Base-by-base conservation (phyloP, 805 yeast genomes). In the Candida boidinii region DNA sequence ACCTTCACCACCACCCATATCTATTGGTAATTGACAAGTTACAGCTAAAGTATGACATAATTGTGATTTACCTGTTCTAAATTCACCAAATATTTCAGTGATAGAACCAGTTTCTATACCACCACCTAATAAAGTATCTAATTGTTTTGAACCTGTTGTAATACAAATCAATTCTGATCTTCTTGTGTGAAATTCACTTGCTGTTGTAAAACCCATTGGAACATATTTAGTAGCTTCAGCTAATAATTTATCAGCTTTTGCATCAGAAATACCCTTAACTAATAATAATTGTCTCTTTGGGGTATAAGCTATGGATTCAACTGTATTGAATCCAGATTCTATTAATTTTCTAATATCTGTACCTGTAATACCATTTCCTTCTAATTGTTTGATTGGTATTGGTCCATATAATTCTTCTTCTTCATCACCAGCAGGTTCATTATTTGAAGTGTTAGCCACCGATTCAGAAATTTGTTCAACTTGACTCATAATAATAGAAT, bases 1-100 rank as follows among this genome's bases (percentile, higher is more conserved):
- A 22, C 98, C 98, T 62, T 92, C 98, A 32, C 96, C 98, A 39
- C 98, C 98, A 26, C 96, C 96, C 81, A 83, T 80, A 52, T 88
- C 96, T 31, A 90, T 74, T 4, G 97, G 97, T 35, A 92, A 65
- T 58, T 90, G 98, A 56, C 97, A 90, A 2, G 96, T 90, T 6
- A 92, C 95, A 0, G 97, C 95, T 35, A 92, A 67, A 2, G 97
- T 92, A 54, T 92, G 98, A 58, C 98, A 92, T 29, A 92, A 62
- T 63, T 92, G 98, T 4, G 96, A 86, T 55, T 92, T 92, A 29
- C 98, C 98, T 2, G 98, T 92, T 63, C 97, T 76, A 56, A 88
- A 92, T 58, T 92, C 98, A 23, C 98, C 98, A 63, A 85, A 92
- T 7, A 90, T 73, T 59, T 92, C 98, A 1, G 98, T 92, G 43